Conservation (phyloP, 2,329 filamentous ascomycete species). For the Pezicula carpinea region DNA sequence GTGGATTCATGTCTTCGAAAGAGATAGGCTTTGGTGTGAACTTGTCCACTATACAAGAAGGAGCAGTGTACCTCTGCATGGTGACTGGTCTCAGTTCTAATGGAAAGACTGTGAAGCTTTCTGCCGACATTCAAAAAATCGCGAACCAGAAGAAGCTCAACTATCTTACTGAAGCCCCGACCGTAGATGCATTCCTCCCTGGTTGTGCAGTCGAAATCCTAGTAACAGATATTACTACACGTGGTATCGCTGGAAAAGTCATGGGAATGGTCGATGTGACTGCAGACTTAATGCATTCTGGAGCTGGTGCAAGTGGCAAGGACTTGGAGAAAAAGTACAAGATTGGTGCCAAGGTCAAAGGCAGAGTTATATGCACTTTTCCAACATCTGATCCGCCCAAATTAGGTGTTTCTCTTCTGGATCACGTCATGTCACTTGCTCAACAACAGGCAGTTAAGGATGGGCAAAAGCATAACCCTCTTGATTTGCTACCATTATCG, state of each 20-base stretch:
- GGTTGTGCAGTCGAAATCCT: slow-evolving; percentile 87
- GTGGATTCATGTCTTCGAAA: slow-evolving; percentile 80
- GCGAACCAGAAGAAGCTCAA: slow-evolving; percentile 61
- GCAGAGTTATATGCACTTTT: slow-evolving; percentile 83
- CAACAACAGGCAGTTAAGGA: slow-evolving; percentile 39
- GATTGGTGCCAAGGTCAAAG: slow-evolving; percentile 77
- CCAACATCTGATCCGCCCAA: slow-evolving; percentile 75
- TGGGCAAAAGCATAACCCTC: slow-evolving; percentile 41
- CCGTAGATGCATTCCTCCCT: slow-evolving; percentile 84
- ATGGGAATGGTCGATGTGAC: slow-evolving; percentile 90
- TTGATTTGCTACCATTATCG: slow-evolving; percentile 63
- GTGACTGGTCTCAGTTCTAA: slow-evolving; percentile 70
- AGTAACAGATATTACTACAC: slow-evolving; percentile 67
- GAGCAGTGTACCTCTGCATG: slow-evolving; percentile 78
- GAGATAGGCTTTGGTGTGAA: slow-evolving; percentile 67
- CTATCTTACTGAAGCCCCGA: slow-evolving; percentile 71
- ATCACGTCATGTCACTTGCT: slow-evolving; percentile 69
- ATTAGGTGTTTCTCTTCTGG: slow-evolving; percentile 80
- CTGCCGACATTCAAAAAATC: slow-evolving; percentile 65
- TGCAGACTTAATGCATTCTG: slow-evolving; percentile 86
- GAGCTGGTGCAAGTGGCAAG: slow-evolving; percentile 61
- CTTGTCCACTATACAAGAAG: slow-evolving; percentile 69
- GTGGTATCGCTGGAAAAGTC: slow-evolving; percentile 82
- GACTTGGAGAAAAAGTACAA: slow-evolving; percentile 77
- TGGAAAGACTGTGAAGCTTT: slow-evolving; percentile 83